Base-by-base conservation (phyloP, 441 rosid genomes). In the Oxalis stricta region DNA sequence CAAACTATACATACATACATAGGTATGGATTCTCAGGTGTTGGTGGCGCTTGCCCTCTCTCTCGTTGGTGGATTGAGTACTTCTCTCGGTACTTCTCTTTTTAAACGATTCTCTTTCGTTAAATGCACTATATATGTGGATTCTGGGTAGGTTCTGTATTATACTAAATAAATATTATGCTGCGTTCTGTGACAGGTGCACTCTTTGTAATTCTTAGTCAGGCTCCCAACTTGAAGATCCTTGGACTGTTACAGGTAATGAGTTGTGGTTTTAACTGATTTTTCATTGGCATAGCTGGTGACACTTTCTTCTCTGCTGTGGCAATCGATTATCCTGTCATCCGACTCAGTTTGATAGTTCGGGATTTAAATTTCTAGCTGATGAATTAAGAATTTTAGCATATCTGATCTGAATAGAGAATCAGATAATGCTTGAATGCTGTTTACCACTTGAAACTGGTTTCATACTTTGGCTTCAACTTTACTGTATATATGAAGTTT, bases 161-260 rank as follows among this genome's bases (percentile, higher is more conserved):
- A 3, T 43, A 19, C 12, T 52, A 12, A 5, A 30, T 58, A 26
- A 10, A 26, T 26, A 31, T 26, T 20, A 13, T 49, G n/a, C 44
- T 59, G 56, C 39, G 34, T 65, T 18, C 29, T 61, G 52, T 43
- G 24, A 59, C 69, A 86, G 99, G 99, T 64, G 96, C 99, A 2
- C 84, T 84, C 31, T 61, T 86, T 54, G 96, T 92, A 15, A 62
- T 92, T 62, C 68, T 89, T 48, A 76, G 65, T 52, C 65, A 46
- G 22, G 51, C 94, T 52, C 99, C 99, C 56, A 86, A 84, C 63
- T 67, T 91, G 76, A 86, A 83, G 83, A 71, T 83, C 88, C 96
- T 86, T 60, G 96, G 96, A 26, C 91, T 92, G 38, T 70, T 92
- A 58, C 95, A 83, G 95, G 95, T 83, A 59, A 72, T 24, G 62